Percentiles rank a stretch among this genome's conserved stretches.
Evolutionary conservation across 331 rosid genomes (phyloP).

Genomic region (Acacia pycnantha): DNA sequence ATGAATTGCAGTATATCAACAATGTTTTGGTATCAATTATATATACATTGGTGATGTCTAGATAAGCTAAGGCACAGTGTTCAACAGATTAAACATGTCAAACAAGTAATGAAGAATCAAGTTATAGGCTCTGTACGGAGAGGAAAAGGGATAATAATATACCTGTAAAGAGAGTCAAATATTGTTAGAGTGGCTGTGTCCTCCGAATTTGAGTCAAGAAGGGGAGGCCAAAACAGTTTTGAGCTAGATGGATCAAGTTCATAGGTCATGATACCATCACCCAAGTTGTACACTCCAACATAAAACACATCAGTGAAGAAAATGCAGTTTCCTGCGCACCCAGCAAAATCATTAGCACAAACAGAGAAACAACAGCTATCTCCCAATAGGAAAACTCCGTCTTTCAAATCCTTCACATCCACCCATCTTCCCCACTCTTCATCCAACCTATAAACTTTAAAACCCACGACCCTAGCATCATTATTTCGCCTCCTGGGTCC

Average conservation of each 20-base stretch:
- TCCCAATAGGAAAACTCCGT: constrained; percentile 46
- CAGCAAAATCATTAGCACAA: constrained; percentile 34
- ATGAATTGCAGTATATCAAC: too few relatives aligned
- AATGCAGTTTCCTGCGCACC: constrained; percentile 46
- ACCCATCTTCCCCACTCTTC: constrained; percentile 61
- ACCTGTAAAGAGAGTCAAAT: not conserved
- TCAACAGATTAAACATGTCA: not conserved
- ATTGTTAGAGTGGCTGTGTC: not conserved
- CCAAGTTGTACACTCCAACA: constrained; percentile 29
- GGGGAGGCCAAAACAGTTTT: constrained; percentile 24
- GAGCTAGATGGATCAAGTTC: not conserved
- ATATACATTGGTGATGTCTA: too few relatives aligned
- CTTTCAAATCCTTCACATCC: constrained; percentile 46
- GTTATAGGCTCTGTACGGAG: not conserved
- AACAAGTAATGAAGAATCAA: not conserved
- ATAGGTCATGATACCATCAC: constrained; percentile 1
- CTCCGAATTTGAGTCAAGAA: constrained; percentile 19
- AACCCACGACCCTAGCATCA: constrained; percentile 13
- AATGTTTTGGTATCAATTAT: not conserved
- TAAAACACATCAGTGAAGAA: constrained; percentile 32
- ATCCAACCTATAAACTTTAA: constrained; percentile 57
- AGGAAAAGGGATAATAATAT: not conserved
- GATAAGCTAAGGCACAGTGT: not conserved
- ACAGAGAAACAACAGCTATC: constrained; percentile 40
- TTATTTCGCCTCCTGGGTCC: not conserved